Evolutionary conservation across 148 eudicot species (phyloP).

Genomic region (Limonium bicolor): DNA sequence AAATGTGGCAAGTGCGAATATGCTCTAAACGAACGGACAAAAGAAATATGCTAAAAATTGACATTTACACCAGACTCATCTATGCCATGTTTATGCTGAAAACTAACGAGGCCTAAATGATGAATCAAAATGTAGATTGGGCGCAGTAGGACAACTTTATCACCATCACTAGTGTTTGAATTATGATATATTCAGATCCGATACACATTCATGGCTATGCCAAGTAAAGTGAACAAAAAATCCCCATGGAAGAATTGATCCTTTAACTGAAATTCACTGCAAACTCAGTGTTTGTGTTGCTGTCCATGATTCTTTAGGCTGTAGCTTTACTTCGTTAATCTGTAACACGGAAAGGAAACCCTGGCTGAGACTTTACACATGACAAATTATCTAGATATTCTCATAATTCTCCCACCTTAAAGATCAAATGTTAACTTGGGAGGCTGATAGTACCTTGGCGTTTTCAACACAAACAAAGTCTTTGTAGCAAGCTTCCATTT

Average conservation of each 20-base stretch:
- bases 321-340: conserved; percentile 59
- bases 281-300: conserved; percentile 52
- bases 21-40: no score
- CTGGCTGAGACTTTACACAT: neutral
- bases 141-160: no score
- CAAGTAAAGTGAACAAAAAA: no score
- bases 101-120: no score
- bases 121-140: no score
- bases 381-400: neutral
- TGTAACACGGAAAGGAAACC: conserved; percentile 13
- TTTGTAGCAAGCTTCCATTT: conserved; percentile 86
- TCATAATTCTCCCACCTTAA: neutral
- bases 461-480: conserved; percentile 97
- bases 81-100: no score
- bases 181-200: no score
- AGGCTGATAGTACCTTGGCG: conserved; percentile 49
- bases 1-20: no score
- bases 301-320: conserved; percentile 73
- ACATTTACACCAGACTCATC: no score
- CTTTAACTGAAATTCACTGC: neutral
- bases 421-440: neutral
- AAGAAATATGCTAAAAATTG: no score
- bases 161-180: no score
- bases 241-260: neutral
- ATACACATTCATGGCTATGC: no score